Conservation (phyloP, 768 basidiomycete genomes). For the Lentinula sp. region DNA sequence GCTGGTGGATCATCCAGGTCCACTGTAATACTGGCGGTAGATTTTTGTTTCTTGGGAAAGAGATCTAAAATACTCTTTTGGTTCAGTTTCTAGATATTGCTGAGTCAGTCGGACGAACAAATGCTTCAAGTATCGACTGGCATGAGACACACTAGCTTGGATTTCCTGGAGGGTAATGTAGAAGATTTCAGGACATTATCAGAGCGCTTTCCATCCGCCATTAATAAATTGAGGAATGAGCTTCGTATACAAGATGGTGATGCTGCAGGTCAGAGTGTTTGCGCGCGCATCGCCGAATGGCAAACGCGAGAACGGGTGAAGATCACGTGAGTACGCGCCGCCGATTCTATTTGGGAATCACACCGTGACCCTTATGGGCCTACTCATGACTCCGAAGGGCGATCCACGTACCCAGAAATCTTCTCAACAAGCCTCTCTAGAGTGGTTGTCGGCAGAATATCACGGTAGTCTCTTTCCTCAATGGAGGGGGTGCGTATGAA, state of each 20-base stretch:
- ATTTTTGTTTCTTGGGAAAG: slow-evolving; percentile 8
- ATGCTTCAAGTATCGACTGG: neutral
- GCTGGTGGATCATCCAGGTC: neutral
- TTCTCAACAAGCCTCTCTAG: slow-evolving; percentile 2
- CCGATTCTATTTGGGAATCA: neutral
- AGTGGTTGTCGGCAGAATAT: slow-evolving; percentile 35
- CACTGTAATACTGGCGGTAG: neutral
- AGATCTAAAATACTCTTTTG: slow-evolving; percentile 22
- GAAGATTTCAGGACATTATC: neutral
- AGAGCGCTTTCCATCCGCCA: slow-evolving; percentile 15
- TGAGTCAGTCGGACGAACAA: neutral
- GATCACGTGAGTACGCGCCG: neutral
- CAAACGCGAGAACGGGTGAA: neutral
- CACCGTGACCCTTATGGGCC: too few species aligned
- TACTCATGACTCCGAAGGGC: too few species aligned
- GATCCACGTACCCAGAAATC: neutral
- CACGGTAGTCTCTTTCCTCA: slow-evolving; percentile 17
- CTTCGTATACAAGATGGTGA: neutral
- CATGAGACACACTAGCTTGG: slow-evolving; percentile 20
- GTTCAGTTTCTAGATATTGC: neutral
- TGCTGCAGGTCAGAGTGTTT: too few species aligned
- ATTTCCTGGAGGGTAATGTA: slow-evolving; percentile 12
- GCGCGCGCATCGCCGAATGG: neutral
- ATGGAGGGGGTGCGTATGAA: too few species aligned
- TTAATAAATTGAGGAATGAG: slow-evolving; percentile 15